Evolutionary conservation across 768 basidiomycete genomes (phyloP).

Genomic region (Cystoderma amianthinum): DNA sequence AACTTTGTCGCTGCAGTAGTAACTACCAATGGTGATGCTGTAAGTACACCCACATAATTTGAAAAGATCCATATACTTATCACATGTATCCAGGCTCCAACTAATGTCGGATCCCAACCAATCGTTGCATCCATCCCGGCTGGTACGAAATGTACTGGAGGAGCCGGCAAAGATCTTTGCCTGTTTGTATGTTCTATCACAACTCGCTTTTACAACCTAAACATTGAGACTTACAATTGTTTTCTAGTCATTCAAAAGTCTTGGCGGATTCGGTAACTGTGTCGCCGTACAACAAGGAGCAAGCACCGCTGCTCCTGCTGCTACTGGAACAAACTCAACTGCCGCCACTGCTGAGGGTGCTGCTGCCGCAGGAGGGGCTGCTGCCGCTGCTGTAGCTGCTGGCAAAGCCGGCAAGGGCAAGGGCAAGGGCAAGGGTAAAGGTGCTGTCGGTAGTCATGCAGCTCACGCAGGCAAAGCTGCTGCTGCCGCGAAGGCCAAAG

Average conservation of each 20-base stretch:
- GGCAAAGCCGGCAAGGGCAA: neutral
- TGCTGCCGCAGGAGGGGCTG: conserved; percentile 6
- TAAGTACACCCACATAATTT: too few relatives aligned
- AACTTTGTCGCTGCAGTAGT: conserved; percentile 30
- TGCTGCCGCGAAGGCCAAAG: conserved; percentile 4
- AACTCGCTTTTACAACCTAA: too few relatives aligned
- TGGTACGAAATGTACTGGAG: conserved; percentile 45
- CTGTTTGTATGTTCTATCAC: conserved; percentile 34
- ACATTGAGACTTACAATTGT: too few relatives aligned
- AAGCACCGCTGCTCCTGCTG: conserved; percentile 10
- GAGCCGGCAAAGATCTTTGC: conserved; percentile 34
- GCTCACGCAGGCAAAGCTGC: conserved; percentile 10
- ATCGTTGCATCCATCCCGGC: conserved; percentile 39
- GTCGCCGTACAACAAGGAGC: conserved; percentile 35
- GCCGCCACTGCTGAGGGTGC: conserved; percentile 2
- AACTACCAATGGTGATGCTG: conserved; percentile 39
- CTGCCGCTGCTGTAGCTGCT: conserved; percentile 7
- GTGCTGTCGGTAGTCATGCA: conserved; percentile 3
- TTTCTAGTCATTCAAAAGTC: conserved; percentile 36
- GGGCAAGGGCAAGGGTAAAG: neutral
- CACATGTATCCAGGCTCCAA: conserved; percentile 41
- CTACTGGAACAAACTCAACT: conserved; percentile 6
- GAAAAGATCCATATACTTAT: too few relatives aligned
- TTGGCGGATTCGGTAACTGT: conserved; percentile 49
- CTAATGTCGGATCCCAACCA: conserved; percentile 24